Evolutionary conservation across 495 filamentous ascomycete genomes (phyloP).

Genomic region (Aspergillus kassunensis): DNA sequence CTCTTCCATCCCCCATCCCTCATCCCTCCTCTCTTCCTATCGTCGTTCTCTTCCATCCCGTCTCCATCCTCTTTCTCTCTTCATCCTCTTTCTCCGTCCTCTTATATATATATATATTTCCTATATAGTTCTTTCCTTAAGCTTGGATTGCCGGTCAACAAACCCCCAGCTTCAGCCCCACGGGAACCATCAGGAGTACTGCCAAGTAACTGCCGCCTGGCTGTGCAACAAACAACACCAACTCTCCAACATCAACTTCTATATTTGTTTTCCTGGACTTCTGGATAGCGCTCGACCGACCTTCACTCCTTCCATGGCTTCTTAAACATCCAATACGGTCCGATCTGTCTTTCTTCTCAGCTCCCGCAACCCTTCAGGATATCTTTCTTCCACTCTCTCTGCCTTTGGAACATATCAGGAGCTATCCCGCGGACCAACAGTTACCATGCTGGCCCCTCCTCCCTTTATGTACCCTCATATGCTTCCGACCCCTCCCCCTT

Average conservation of each 20-base stretch:
- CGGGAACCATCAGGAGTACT: background rate
- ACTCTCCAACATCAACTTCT: background rate
- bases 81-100: conserved; percentile 9
- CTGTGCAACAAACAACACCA: conserved; percentile 13
- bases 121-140: conserved; percentile 15
- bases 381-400: conserved; percentile 8
- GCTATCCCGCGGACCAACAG: no score
- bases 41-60: conserved; percentile 1
- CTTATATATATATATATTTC: conserved; percentile 2
- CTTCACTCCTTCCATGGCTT: conserved; percentile 24
- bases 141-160: conserved; percentile 1
- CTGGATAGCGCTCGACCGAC: conserved; percentile 15
- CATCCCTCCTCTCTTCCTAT: background rate
- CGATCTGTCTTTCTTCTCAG: conserved; percentile 12
- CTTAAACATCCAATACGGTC: conserved; percentile 15
- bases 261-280: conserved; percentile 7
- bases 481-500: conserved; percentile 60
- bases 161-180: conserved; percentile 1
- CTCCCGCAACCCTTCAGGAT: background rate
- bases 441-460: conserved; percentile 20
- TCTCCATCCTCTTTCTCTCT: background rate
- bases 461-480: conserved; percentile 45
- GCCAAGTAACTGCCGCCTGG: conserved; percentile 14
- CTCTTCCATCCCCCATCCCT: background rate
- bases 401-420: no score